These are phyloP conservation scores for Pouteria glomerata DNA, from an alignment of 148 eudicot species.

Conservation along the genomic window DNA sequence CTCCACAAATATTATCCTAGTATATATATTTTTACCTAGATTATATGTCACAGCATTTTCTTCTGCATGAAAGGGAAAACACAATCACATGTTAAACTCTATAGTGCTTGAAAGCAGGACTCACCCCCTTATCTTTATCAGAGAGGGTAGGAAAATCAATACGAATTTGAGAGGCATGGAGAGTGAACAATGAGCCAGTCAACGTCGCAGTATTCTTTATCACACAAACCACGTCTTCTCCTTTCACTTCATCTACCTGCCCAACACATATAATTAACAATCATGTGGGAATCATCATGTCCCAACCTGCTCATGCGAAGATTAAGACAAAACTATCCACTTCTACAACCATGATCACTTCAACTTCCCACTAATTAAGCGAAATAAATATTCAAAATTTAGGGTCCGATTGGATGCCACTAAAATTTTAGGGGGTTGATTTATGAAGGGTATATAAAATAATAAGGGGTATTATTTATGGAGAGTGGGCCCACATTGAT, in stretches of 20 bases:
- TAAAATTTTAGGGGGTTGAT: too few species aligned
- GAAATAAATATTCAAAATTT: background rate
- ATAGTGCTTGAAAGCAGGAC: slow-evolving; percentile 11
- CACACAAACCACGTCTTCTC: slow-evolving; percentile 64
- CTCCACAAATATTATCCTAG: background rate
- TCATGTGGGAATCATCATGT: slow-evolving; percentile 14
- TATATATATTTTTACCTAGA: background rate
- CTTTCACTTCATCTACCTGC: slow-evolving; percentile 75
- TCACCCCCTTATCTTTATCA: slow-evolving; percentile 79
- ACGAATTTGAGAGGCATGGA: slow-evolving; percentile 85
- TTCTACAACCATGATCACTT: background rate
- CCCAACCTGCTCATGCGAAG: background rate
- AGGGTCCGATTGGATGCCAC: too few species aligned
- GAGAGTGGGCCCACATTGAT: too few species aligned
- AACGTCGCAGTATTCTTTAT: slow-evolving; percentile 78
- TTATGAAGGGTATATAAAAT: too few species aligned
- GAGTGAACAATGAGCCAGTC: slow-evolving; percentile 76
- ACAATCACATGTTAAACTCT: background rate
- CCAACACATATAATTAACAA: slow-evolving; percentile 31
- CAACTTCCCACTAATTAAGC: slow-evolving; percentile 8
- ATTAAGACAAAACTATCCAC: background rate
- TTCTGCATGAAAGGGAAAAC: background rate
- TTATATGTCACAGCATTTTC: background rate
- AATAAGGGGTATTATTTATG: too few species aligned
- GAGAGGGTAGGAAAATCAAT: slow-evolving; percentile 89